phyloP scores from a whole-genome alignment of 139 green algal genomes.

The Asterochloris sp. region DNA sequence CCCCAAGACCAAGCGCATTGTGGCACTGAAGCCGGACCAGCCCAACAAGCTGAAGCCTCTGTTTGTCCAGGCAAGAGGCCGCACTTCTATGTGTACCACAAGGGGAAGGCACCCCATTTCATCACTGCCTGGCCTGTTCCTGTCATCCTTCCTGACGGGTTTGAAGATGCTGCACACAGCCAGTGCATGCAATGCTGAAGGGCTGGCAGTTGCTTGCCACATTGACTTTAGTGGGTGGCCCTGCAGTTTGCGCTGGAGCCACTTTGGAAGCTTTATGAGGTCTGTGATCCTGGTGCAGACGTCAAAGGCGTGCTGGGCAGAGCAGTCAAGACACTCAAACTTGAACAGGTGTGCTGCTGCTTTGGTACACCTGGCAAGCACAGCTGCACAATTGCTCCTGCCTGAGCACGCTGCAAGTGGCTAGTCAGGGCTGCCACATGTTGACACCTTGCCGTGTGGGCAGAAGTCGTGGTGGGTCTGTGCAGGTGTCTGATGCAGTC shows the following conservation, averaged over 20 bases:
- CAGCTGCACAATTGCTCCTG: too few species aligned
- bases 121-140: neutral
- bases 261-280: slow-evolving; percentile 52
- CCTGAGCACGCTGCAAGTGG: too few species aligned
- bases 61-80: slow-evolving; percentile 76
- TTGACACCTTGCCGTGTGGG: too few species aligned
- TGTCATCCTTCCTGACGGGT: neutral
- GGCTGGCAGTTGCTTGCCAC: neutral
- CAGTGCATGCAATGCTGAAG: neutral
- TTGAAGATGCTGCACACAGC: neutral
- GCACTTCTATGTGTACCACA: neutral
- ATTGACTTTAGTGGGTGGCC: slow-evolving; percentile 26
- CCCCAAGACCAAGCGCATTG: slow-evolving; percentile 87
- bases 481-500: slow-evolving; percentile 37
- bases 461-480: neutral
- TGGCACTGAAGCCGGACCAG: slow-evolving; percentile 51
- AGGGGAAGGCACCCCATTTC: neutral
- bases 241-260: slow-evolving; percentile 62
- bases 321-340: slow-evolving; percentile 64
- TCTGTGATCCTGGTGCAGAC: slow-evolving; percentile 53
- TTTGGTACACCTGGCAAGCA: too few species aligned
- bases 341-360: slow-evolving; percentile 27
- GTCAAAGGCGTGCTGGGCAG: slow-evolving; percentile 44
- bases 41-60: slow-evolving; percentile 67
- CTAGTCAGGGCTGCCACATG: too few species aligned